Base-by-base conservation (phyloP, 148 eudicot species). In the Vaccinium macrocarpon region DNA sequence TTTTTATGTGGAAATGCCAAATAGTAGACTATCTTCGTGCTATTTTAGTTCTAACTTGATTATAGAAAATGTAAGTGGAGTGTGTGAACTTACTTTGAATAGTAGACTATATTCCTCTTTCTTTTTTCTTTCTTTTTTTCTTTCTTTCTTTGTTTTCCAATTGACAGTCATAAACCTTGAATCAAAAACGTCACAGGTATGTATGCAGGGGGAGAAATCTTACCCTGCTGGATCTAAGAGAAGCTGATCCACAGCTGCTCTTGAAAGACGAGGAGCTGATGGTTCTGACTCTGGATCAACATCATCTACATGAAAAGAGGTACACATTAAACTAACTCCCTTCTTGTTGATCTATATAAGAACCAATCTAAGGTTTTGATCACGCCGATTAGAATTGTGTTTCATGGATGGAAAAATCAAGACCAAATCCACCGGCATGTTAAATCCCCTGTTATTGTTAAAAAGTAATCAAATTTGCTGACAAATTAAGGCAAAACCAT, bases 151-250 rank as follows among this genome's bases (percentile, higher is more conserved):
- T 0, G 10, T 64, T 23, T 23, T 64, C 16, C 19, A 10, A 10
- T 66, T 68, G 27, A 27, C 13, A 13, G 38, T 68, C 38, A 68
- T 72, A 38, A 72, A 15, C 13, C 16, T 38, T 32, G 73, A 72
- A 72, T 15, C 46, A n/a, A 35, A 72, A 2, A 23, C 25, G 27
- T 13, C 2, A 19, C 2, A 29, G 71, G 6, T 42, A 42, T 42
- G 46, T 42, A 42, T 42, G 46, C 0, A 42, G 46, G 46, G 46
- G 46, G 1, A 42, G 66, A 53, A 82, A 51, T 29, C 81, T 86
- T 91, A 93, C 95, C 91, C 89, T 79, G 88, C 88, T 52, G 94
- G 91, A 77, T 93, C 90, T 42, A 85, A 38, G 25, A 91, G 91
- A 66, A 90, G 86, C 51, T 88, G 92, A 80, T 92, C 93, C 86